Base-by-base conservation (phyloP, 2,329 filamentous ascomycete species). In the Aspergillus neotritici region DNA sequence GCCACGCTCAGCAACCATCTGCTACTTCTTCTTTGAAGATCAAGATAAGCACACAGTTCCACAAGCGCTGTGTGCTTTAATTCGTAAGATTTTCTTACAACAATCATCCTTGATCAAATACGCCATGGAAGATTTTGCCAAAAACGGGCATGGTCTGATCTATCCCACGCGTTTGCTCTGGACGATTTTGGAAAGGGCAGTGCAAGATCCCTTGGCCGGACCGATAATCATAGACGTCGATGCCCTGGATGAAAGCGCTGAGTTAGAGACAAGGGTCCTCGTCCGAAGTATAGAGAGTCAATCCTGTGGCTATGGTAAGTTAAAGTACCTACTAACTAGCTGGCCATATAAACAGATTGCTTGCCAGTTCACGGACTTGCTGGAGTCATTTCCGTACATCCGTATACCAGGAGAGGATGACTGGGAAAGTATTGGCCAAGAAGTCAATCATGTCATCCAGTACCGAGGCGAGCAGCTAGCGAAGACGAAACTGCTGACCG, bases 11-110 rank as follows among this genome's bases (percentile, higher is more conserved):
- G 39, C 32, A 14, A 59, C 55, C 1, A 55, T 67, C 3, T 70
- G 66, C 49, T 72, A 72, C 53, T 72, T 70, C 44, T 73, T 72
- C 44, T 72, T 72, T 52, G 70, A 70, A 44, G 63, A 67, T 29
- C 47, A 62, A 41, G 56, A 63, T 31, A 67, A 71, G 35, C 60
- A 67, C 29, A 68, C 50, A 1, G 41, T 59, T 16, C 31, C 46
- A 0, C 61, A 65, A 47, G 66, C 65, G 0, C 54, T 71, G n/a
- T 70, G 66, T 37, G 66, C 67, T 1, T 4, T 72, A 7, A 53
- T 73, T 4, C 67, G 71, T 37, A 66, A 72, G 39, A 51, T 72
- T 0, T 66, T 70, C 40, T 48, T 43, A 2, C 47, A 62, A 4
- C 58, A 57, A 5, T 60, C 57, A 1, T 36, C 7, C 13, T 44